Evolutionary conservation across 495 filamentous ascomycete genomes (phyloP), one percentile per base, ranked within the genome.

Genomic region (Aspergillus cavernicola): DNA sequence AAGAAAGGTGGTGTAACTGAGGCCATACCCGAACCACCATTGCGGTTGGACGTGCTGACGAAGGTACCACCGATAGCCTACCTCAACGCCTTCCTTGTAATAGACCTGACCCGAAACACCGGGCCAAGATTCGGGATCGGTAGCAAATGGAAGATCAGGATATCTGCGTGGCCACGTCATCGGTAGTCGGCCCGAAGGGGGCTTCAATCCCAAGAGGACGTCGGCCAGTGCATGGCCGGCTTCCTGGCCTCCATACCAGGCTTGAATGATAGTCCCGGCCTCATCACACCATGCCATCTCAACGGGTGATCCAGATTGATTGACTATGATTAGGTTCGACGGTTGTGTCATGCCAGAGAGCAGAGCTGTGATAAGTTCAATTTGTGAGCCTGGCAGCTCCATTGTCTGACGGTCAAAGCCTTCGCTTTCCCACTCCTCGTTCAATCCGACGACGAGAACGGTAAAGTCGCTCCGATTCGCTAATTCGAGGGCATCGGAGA

Each of bases 1-100:
- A 28, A 9, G 9, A 28, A 28, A 28, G 9, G 24, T 28, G 7
- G 45, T 89, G 68, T 92, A 92, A 46, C 77, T 84, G 39, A 93
- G 68, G 20, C 89, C 90, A 65, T 80, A 88, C 3, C 90, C 89
- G 60, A 93, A 93, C 63, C 85, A 67, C 84, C 93, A 52, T 81
- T 76, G 35, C 15, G 66, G 63, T 6, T 45, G 29, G 43, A 84
- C 69, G 22, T 79, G 68, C 6, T 71, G 70, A 59, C 80, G 81
- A 70, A 93, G 90, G 36, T 93, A 84, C 52, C 83, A 71, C 37
- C 90, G 84, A 64, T 95, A 95, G 64, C 93, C 90, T 62, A 92
- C 88, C 68, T 89, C 89, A 16, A 85, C 73, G 16, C 88, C 89
- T 61, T 93, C 90, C 23, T 72, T 72, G 67, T 89, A 95, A 6